Conservation (phyloP, 2,329 filamentous ascomycete genomes). For the Penicillium occitanis region DNA sequence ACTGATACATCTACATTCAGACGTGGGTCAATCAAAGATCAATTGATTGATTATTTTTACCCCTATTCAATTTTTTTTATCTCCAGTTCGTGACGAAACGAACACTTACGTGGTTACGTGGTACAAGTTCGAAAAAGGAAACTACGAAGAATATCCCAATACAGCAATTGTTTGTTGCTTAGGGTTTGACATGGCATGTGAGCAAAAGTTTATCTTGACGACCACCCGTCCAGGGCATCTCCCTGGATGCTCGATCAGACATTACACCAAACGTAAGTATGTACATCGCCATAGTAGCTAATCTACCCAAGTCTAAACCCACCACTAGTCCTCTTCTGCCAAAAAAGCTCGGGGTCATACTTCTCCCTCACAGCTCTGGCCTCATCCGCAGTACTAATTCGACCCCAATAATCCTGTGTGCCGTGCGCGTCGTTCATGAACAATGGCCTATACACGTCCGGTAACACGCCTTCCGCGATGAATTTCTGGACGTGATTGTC, state of each 20-base stretch:
- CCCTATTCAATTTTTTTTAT: not conserved
- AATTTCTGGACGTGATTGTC: conserved; percentile 36
- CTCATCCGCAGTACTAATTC: conserved; percentile 35
- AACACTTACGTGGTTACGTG: no score
- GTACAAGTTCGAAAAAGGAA: not conserved
- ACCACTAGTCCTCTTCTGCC: conserved; percentile 41
- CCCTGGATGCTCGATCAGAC: not conserved
- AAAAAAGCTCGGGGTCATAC: conserved; percentile 45
- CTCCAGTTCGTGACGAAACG: not conserved
- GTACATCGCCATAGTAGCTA: not conserved
- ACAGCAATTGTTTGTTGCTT: not conserved
- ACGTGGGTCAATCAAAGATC: not conserved
- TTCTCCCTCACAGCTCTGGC: conserved; percentile 35
- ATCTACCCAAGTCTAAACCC: conserved; percentile 37
- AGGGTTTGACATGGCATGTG: not conserved
- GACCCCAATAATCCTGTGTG: conserved; percentile 47
- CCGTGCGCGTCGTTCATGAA: conserved; percentile 51
- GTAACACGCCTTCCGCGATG: conserved; percentile 36
- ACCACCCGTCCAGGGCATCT: not conserved
- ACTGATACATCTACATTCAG: not conserved
- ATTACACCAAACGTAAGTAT: not conserved
- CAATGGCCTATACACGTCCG: conserved; percentile 44
- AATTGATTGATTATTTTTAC: not conserved
- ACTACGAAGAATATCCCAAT: not conserved
- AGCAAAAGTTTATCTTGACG: not conserved